A percentile compares a stretch with the other conserved stretches of the same genome.
Conservation (phyloP, 2,329 filamentous ascomycete genomes). For the Aspergillus puulaauensis region DNA sequence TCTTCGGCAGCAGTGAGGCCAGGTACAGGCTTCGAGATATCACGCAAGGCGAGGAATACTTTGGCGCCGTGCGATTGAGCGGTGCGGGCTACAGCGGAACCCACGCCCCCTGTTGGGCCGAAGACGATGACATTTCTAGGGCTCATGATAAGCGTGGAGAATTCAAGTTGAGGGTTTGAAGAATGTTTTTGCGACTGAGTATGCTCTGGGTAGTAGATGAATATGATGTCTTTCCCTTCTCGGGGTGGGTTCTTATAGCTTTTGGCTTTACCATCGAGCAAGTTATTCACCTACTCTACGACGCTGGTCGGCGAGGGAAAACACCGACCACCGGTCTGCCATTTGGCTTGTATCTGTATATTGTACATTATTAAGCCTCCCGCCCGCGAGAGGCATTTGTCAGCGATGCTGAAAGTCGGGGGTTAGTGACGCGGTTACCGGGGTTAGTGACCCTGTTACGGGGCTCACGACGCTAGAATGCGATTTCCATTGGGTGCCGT, state of each 20-base stretch:
- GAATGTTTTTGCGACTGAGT: not conserved
- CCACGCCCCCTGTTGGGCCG: constrained; percentile 51
- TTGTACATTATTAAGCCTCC: too few species aligned
- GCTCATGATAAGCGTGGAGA: not conserved
- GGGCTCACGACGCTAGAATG: not conserved
- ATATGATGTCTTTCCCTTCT: not conserved
- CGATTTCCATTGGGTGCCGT: not conserved
- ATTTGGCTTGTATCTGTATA: too few species aligned
- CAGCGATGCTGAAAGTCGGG: not conserved
- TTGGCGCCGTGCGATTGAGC: constrained; percentile 44
- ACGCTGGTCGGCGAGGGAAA: not conserved
- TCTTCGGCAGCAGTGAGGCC: constrained; percentile 31
- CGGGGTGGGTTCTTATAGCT: not conserved
- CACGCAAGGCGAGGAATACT: constrained; percentile 51
- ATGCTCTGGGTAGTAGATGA: not conserved
- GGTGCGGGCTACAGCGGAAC: constrained; percentile 39
- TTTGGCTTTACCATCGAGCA: not conserved
- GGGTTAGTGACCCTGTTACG: too few species aligned
- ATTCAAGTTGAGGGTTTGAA: not conserved
- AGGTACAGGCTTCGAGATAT: constrained; percentile 45
- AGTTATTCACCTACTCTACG: not conserved
- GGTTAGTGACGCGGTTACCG: too few species aligned
- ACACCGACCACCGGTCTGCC: too few species aligned
- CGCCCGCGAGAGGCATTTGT: not conserved
- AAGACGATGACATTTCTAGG: constrained; percentile 45